Base-by-base conservation (phyloP, 345 rosid genomes). In the Gossypium ekmanianum region DNA sequence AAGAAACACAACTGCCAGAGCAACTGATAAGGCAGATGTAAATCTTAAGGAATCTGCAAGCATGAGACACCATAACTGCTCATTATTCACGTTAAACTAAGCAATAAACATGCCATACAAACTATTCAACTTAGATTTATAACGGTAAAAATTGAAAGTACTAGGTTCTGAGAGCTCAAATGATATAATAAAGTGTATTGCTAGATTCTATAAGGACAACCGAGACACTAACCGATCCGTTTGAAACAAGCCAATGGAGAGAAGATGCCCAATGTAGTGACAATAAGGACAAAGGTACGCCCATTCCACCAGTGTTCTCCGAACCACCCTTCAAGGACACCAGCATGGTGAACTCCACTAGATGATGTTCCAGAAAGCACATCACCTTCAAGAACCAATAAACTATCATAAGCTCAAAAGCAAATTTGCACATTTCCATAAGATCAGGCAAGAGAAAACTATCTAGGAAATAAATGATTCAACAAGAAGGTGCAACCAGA, bases 241-340 rank as follows among this genome's bases (percentile, higher is more conserved):
- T 86, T 95, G 68, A 91, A 86, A 78, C 91, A 87, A 18, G 97
- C 92, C 77, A 93, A 81, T 11, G 97, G 97, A 85, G 91, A 83
- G 84, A 93, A 85, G 66, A 90, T 78, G 74, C 67, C 83, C 3
- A 93, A 77, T 26, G 98, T 95, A 12, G 89, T 83, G 79, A 89
- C 26, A 71, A 89, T 79, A 77, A 95, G 91, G 79, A 91, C 86
- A 74, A 83, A 72, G 73, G 86, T 34, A 52, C 97, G 88, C 13
- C 80, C 88, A 55, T 88, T 89, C 94, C 96, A 91, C 97, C 96
- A 95, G 45, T 72, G 85, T 58, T 72, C 83, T 41, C 98, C 97
- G 79, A 91, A 90, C 98, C 98, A 93, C 39, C 89, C 97, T 82
- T 93, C 95, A 78, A 95, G 90, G 63, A 93, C 84, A 71, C 97